Evolutionary conservation across 345 rosid genomes (phyloP), one percentile per base, ranked within the genome.

Genomic region (Excoecaria agallocha): DNA sequence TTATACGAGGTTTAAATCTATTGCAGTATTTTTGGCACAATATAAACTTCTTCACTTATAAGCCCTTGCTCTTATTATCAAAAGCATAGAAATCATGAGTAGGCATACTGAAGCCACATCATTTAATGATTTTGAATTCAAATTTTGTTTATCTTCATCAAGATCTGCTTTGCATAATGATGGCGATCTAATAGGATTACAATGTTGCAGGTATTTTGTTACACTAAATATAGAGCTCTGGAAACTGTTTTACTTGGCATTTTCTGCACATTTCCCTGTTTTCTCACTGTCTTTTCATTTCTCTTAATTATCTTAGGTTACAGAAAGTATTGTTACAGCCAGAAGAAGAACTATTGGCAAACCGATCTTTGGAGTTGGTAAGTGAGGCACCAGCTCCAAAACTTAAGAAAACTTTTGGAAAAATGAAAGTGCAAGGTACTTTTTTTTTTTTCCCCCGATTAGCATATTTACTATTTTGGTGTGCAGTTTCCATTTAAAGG

Each of bases 371-470:
- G 11, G 73, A 69, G 24, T 35, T 73, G 60, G 69, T 78, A 59
- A 73, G 57, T 61, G 73, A 68, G 30, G 39, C 56, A 61, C 74
- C 58, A 51, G 65, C 77, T 60, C 45, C 74, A 25, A 78, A 78
- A 71, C 45, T 70, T 19, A 78, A 67, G 56, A 66, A 43, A 54
- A 67, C 68, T 73, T 68, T 46, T 61, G 69, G 77, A n/a, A 78
- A 73, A 73, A 73, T 78, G 73, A 78, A 73, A 78, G 77, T 78
- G 65, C 81, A 78, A 72, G 81, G 81, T 78, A 72, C 43, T 4
- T 9, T 30, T 16, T 9, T 57, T 62, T 54, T 58, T 35, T n/a
- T 17, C 25, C 9, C 46, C 43, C 8, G 30, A 30, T 30, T 16
- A 22, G 17, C 55, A 41, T 30, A 45, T 46, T 8, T 3, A 22